Base-by-base conservation (phyloP, 495 filamentous ascomycete genomes). In the Aspergillus carlsbadensis region DNA sequence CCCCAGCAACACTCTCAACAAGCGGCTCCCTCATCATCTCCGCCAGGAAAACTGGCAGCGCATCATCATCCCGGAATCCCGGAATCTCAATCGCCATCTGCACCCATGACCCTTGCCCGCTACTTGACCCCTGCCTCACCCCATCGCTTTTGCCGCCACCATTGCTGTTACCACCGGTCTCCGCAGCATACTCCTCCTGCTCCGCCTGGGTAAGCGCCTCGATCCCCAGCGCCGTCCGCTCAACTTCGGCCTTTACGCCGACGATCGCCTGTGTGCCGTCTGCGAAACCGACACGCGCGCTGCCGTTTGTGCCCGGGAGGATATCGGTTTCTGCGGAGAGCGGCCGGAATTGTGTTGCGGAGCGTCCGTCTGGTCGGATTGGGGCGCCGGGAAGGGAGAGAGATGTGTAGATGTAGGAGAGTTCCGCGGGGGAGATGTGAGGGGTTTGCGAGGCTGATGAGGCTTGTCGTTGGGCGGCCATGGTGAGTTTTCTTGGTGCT, bases 251-350 rank as follows among this genome's bases (percentile, higher is more conserved):
- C 70, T 98, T 98, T 45, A 97, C 87, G 31, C 94, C 94, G 18
- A 96, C 93, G 56, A 98, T 86, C 6, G 92, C 94, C 72, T 98
- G 93, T 2, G 89, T 93, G 40, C 95, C 95, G 67, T 98, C 94
- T 11, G 91, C 89, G 70, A 96, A 96, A 53, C 92, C 93, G 42
- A 98, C 83, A 36, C 95, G 85, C 56, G 94, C 92, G 72, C 88
- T 92, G 44, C 95, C 94, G 68, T 97, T 96, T 21, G 92, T 85
- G 48, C 84, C 84, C 0, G 95, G 92, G 0, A 98, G 84, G 48
- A 98, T 90, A 36, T 88, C 88, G 6, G 87, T 87, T 72, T 98
- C 95, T 55, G 95, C 95, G 10, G 87, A 77, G 2, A 98, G 74
- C 0, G 92, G 92, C 2, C 94, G 92, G 79, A 98, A 98, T 66